phyloP scores from a whole-genome alignment of 192 early-diverging fungal species.

The Linnemannia exigua region DNA sequence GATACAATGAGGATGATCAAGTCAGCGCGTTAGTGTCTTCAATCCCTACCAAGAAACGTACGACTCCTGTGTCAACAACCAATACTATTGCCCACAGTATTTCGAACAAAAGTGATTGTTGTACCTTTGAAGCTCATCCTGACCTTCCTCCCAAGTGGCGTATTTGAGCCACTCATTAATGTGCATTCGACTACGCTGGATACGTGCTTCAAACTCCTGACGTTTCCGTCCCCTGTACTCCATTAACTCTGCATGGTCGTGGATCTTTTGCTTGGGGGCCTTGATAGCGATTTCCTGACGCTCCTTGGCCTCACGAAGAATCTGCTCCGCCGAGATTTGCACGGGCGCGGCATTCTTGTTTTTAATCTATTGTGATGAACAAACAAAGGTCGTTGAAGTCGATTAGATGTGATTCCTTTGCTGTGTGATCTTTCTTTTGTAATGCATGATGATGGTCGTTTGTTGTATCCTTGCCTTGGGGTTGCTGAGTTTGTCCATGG shows the following conservation, averaged over 20 bases:
- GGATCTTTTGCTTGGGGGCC: constrained; percentile 88
- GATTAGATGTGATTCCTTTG: not conserved
- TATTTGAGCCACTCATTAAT: constrained; percentile 96
- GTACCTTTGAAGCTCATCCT: constrained; percentile 86
- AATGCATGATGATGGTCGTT: not conserved
- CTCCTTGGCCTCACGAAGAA: constrained; percentile 94
- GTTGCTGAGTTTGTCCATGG: not conserved
- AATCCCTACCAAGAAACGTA: not conserved
- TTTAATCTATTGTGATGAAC: constrained; percentile 75
- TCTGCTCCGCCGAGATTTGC: constrained; percentile 99
- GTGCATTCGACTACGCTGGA: constrained; percentile 87
- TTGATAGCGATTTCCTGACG: constrained; percentile 75
- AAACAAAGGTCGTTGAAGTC: not conserved
- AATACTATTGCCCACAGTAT: not conserved
- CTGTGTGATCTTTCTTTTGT: not conserved
- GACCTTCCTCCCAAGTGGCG: constrained; percentile 95
- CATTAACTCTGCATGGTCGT: constrained; percentile 92
- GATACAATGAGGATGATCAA: not conserved
- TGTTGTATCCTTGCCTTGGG: not conserved
- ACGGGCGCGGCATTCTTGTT: constrained; percentile 98
- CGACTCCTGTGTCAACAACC: not conserved
- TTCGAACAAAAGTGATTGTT: not conserved
- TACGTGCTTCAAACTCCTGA: constrained; percentile 94
- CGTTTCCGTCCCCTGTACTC: constrained; percentile 93
- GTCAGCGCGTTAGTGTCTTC: not conserved